phyloP scores from a whole-genome alignment of 2,329 filamentous ascomycete species.

The Penicillium sp. region DNA sequence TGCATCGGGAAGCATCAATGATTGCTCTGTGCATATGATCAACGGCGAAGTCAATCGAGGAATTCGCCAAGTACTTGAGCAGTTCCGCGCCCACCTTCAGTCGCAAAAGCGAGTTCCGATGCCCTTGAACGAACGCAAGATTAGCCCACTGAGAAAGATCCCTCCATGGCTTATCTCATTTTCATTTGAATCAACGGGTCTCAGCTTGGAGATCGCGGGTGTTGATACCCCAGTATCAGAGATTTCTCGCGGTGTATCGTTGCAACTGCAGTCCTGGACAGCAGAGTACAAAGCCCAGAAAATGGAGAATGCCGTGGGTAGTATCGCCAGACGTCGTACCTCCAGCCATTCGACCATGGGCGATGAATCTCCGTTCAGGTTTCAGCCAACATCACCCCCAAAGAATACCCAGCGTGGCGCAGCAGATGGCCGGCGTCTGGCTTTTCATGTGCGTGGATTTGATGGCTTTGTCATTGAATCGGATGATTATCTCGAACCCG shows the following conservation, averaged over 20 bases:
- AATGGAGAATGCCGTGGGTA: conserved; percentile 58
- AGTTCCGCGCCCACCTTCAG: conserved; percentile 73
- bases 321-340: conserved; percentile 68
- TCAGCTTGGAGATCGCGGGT: conserved; percentile 88
- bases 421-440: conserved; percentile 79
- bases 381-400: conserved; percentile 54
- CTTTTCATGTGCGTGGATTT: conserved; percentile 78
- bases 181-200: conserved; percentile 83
- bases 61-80: conserved; percentile 84
- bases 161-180: conserved; percentile 85
- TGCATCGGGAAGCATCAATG: conserved; percentile 78
- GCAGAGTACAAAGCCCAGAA: conserved; percentile 87
- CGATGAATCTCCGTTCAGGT: conserved; percentile 64
- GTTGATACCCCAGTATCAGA: conserved; percentile 82
- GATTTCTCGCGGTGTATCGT: conserved; percentile 77
- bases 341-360: conserved; percentile 71
- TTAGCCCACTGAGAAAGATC: conserved; percentile 75
- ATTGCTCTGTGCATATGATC: conserved; percentile 86
- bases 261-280: conserved; percentile 87
- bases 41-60: conserved; percentile 92
- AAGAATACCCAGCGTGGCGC: conserved; percentile 44
- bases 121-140: conserved; percentile 56
- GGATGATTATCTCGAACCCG: conserved; percentile 78
- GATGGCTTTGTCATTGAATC: conserved; percentile 92
- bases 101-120: conserved; percentile 59